Evolutionary conservation across 495 filamentous ascomycete genomes (phyloP), one percentile per base, ranked within the genome.

Genomic region (Annulohypoxylon maeteangense): DNA sequence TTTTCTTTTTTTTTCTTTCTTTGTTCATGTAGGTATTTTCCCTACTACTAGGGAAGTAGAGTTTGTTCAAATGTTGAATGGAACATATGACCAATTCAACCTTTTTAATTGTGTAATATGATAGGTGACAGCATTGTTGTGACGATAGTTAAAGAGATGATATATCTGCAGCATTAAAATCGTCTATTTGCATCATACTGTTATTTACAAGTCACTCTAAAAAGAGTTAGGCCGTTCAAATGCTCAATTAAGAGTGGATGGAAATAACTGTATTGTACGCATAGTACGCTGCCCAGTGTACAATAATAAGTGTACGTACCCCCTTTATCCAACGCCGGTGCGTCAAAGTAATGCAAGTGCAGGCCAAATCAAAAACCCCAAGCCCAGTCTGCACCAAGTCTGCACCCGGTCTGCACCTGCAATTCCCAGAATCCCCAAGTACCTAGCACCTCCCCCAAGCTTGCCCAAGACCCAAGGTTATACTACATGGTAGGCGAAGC

Each of bases 31-130:
- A n/a, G n/a, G n/a, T n/a, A n/a, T n/a, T n/a, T n/a, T n/a, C n/a
- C n/a, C n/a, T n/a, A n/a, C n/a, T n/a, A 36, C 3, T 16, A 42
- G 38, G 8, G n/a, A 42, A 1, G 11, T 42, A 32, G 34, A 14
- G 10, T 16, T 7, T n/a, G 14, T 18, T 18, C 7, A 5, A 7
- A 44, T 18, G 40, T 20, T 18, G 7, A 44, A 18, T 45, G 54
- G 31, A 32, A 29, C 5, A 40, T 40, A 56, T 70, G 53, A 70
- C 59, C 66, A 20, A 63, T 42, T 56, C 47, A 57, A 62, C 42
- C 38, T 14, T 11, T 22, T 25, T 48, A 62, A 36, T 20, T 4
- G 29, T 60, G 38, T 62, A 62, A 42, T 66, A 50, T 66, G 67
- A 64, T 59, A 54, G 23, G 61, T 51, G 55, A 65, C 20, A 8